Conservation (phyloP, 2,329 filamentous ascomycete genomes). For the Penicillium sp. region DNA sequence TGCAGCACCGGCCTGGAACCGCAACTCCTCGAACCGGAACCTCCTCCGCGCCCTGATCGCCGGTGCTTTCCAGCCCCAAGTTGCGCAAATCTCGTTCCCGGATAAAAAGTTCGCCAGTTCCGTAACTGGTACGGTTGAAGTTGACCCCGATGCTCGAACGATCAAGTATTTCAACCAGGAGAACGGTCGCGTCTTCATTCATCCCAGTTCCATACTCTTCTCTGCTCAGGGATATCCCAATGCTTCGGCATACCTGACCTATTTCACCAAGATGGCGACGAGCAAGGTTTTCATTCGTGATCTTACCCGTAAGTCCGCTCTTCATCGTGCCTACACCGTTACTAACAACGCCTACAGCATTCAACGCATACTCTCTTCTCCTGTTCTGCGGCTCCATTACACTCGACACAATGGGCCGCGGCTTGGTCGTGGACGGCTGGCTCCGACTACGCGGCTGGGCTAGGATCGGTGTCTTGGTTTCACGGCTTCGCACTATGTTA, state of each 20-base stretch:
- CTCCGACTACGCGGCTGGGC: conserved; percentile 85
- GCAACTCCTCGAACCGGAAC: conserved; percentile 37
- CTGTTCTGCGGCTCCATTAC: conserved; percentile 83
- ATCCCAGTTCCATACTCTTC: conserved; percentile 85
- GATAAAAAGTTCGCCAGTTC: conserved; percentile 93
- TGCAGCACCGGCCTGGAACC: conserved; percentile 27
- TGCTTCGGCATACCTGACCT: conserved; percentile 75
- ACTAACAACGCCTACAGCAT: conserved; percentile 49
- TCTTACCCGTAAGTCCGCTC: conserved; percentile 68
- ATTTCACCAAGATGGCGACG: conserved; percentile 89
- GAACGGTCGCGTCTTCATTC: conserved; percentile 85
- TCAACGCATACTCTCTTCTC: conserved; percentile 84
- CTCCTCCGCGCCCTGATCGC: conserved; percentile 70
- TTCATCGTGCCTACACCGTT: background rate
- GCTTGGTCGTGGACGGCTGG: conserved; percentile 90
- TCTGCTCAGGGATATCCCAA: conserved; percentile 74
- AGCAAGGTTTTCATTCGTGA: conserved; percentile 90
- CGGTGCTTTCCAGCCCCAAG: conserved; percentile 76
- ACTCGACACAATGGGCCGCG: conserved; percentile 82
- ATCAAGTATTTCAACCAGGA: conserved; percentile 93
- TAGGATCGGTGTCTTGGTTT: conserved; percentile 85
- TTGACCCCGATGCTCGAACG: conserved; percentile 85
- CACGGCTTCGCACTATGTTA: conserved; percentile 77
- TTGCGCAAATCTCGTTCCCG: conserved; percentile 87
- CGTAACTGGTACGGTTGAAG: conserved; percentile 82